These are phyloP conservation scores for Trypanosoma caninum DNA, from an alignment of 208 protist species.

Conservation along the genomic window DNA sequence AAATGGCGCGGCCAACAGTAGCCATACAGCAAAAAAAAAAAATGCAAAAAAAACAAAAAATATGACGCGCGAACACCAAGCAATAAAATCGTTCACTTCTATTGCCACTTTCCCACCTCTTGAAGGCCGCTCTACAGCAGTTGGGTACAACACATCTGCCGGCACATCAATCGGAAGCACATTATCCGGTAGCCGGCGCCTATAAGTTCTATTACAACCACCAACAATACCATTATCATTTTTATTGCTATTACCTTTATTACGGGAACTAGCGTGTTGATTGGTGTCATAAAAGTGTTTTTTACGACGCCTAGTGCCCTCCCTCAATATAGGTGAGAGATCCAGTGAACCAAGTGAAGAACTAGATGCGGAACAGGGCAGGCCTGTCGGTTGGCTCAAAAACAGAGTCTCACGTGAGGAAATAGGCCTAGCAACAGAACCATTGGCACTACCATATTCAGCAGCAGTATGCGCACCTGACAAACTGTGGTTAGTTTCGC, in stretches of 20 bases:
- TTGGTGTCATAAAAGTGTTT: too few relatives aligned
- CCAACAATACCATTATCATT: neutral
- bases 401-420: slow-evolving; percentile 47
- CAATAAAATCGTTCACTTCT: slow-evolving; percentile 10
- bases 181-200: neutral
- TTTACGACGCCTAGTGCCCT: slow-evolving; percentile 26
- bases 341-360: slow-evolving; percentile 42
- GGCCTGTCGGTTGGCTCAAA: slow-evolving; percentile 18
- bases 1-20: slow-evolving; percentile 21
- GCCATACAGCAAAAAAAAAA: slow-evolving; percentile 9
- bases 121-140: neutral
- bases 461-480: slow-evolving; percentile 17
- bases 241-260: neutral
- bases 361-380: slow-evolving; percentile 17
- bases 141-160: neutral
- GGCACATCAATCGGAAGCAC: slow-evolving; percentile 23
- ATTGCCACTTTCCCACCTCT: neutral
- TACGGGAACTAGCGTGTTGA: neutral
- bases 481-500: slow-evolving; percentile 21
- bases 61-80: slow-evolving; percentile 3
- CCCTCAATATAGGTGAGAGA: slow-evolving; percentile 49
- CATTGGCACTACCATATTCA: slow-evolving; percentile 22
- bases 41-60: slow-evolving; percentile 5
- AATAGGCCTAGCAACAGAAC: slow-evolving; percentile 38
- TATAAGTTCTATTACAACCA: neutral